phyloP scores from a whole-genome alignment of 2,329 filamentous ascomycete species.

The Torrubiella hemipterigena region DNA sequence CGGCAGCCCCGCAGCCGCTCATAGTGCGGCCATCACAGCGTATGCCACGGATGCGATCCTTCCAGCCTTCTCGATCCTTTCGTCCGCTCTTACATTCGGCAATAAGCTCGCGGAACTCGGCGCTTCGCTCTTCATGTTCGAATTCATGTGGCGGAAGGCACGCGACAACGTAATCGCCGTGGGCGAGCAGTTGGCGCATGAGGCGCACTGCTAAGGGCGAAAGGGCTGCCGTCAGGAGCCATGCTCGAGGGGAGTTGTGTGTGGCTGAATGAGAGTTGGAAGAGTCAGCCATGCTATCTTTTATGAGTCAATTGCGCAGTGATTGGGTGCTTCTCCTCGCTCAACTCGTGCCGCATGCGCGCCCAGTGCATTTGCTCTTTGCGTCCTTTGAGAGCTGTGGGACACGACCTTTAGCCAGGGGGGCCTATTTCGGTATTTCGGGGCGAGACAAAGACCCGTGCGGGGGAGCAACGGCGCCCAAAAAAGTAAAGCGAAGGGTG shows the following conservation, averaged over 20 bases:
- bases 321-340: too few relatives aligned
- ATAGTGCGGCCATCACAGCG: conserved; percentile 50
- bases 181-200: conserved; percentile 68
- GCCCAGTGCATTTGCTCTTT: too few relatives aligned
- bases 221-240: conserved; percentile 81
- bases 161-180: conserved; percentile 83
- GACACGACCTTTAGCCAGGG: too few relatives aligned
- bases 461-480: too few relatives aligned
- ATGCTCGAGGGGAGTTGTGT: conserved; percentile 70
- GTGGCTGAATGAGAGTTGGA: conserved; percentile 34
- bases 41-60: conserved; percentile 59
- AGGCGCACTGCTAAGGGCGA: conserved; percentile 77
- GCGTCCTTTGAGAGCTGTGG: too few relatives aligned
- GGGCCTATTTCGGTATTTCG: too few relatives aligned
- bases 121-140: conserved; percentile 61
- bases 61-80: conserved; percentile 66
- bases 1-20: conserved; percentile 68
- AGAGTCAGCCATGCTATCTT: conserved; percentile 17
- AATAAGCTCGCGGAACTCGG: conserved; percentile 70
- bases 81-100: conserved; percentile 51
- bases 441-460: too few relatives aligned
- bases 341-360: too few relatives aligned
- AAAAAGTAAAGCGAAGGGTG: too few relatives aligned
- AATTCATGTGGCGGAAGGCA: conserved; percentile 71
- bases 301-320: too few relatives aligned